Conservation (phyloP, 805 yeast genomes). For the Nakazawaea wyomingensis region DNA sequence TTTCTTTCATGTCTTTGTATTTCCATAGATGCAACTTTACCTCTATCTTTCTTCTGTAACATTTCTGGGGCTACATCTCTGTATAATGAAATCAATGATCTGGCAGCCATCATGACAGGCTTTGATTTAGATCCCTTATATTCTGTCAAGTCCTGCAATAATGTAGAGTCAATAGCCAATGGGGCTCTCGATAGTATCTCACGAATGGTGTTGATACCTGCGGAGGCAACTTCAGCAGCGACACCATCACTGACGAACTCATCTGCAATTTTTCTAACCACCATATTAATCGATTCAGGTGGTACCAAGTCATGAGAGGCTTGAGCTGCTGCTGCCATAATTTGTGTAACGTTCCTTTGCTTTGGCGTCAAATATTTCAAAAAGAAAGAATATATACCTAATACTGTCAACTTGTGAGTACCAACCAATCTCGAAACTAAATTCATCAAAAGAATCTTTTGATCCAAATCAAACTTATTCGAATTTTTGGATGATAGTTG, state of each 20-base stretch:
- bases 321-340: constrained; percentile 96
- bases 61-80: constrained; percentile 96
- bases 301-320: constrained; percentile 96
- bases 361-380: constrained; percentile 90
- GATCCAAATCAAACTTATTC: constrained; percentile 76
- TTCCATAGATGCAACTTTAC: constrained; percentile 85
- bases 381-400: constrained; percentile 86
- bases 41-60: constrained; percentile 87
- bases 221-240: constrained; percentile 95
- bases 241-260: constrained; percentile 99
- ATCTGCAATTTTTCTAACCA: constrained; percentile 90
- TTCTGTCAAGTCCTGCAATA: constrained; percentile 83
- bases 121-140: constrained; percentile 93
- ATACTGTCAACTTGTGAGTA: constrained; percentile 84
- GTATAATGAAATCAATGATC: constrained; percentile 77
- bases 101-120: constrained; percentile 92
- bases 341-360: constrained; percentile 89
- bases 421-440: constrained; percentile 86
- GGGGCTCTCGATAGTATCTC: constrained; percentile 94
- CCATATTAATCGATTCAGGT: constrained; percentile 78
- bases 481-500: constrained; percentile 68
- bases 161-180: constrained; percentile 81
- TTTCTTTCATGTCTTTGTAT: constrained; percentile 56
- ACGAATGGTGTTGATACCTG: constrained; percentile 92
- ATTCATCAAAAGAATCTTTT: constrained; percentile 83